These are phyloP conservation scores for Scytalidium sp. DNA, from an alignment of 2,329 filamentous ascomycete genomes.

Conservation along the genomic window DNA sequence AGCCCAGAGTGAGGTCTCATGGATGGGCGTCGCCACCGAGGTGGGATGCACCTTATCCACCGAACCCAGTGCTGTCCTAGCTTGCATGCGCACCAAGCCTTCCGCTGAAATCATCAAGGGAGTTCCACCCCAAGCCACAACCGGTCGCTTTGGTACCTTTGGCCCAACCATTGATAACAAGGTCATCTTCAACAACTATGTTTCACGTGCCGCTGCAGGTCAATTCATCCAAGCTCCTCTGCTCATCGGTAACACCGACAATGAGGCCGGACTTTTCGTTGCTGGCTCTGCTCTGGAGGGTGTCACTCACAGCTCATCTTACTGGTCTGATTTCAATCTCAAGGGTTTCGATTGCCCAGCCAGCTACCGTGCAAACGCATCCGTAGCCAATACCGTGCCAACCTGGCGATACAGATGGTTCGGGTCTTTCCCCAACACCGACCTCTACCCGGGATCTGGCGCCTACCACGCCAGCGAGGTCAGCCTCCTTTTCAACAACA, in stretches of 20 bases:
- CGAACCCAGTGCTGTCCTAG: slow-evolving; percentile 15
- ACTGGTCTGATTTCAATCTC: slow-evolving; percentile 26
- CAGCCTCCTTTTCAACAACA: slow-evolving; percentile 29
- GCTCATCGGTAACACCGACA: slow-evolving; percentile 30
- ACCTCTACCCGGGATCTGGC: slow-evolving; percentile 26
- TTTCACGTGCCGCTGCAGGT: slow-evolving; percentile 12
- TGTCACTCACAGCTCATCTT: slow-evolving; percentile 16
- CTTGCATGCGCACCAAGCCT: slow-evolving; percentile 23
- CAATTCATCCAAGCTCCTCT: slow-evolving; percentile 21
- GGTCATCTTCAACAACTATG: slow-evolving; percentile 26
- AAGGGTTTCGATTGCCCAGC: slow-evolving; percentile 31
- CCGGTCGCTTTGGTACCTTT: slow-evolving; percentile 17
- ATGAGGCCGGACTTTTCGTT: slow-evolving; percentile 30
- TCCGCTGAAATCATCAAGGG: slow-evolving; percentile 15
- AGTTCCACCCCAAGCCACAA: slow-evolving; percentile 10
- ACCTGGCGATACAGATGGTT: slow-evolving; percentile 37
- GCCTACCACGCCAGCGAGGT: slow-evolving; percentile 33
- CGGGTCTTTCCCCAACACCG: slow-evolving; percentile 32
- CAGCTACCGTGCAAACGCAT: slow-evolving; percentile 22
- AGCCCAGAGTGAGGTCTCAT: slow-evolving; percentile 12
- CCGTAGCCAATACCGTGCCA: slow-evolving; percentile 23
- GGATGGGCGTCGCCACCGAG: slow-evolving; percentile 19
- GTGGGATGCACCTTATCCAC: slow-evolving; percentile 26
- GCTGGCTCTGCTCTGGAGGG: slow-evolving; percentile 17
- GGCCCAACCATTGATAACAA: slow-evolving; percentile 24